Base-by-base conservation (phyloP, 768 basidiomycete genomes). In the Pleurotus pulmonarius region DNA sequence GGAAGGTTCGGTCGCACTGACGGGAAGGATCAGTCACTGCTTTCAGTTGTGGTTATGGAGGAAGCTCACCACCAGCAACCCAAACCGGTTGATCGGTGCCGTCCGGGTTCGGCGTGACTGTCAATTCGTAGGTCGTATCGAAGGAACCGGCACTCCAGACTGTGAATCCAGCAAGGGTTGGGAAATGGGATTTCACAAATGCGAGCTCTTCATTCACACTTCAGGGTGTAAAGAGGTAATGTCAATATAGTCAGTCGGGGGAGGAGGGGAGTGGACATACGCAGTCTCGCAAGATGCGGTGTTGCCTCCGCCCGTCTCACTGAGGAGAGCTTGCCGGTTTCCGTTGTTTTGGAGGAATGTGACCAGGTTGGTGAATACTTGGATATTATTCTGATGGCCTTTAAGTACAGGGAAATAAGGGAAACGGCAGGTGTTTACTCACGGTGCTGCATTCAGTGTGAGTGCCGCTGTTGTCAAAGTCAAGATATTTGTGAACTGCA, bases 401-500 rank as follows among this genome's bases (percentile, higher is more conserved):
- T 34, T 48, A 16, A 48, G 58, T 22, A 9, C 39, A 39, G 16
- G 13, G 5, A 41, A 38, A 45, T 5, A 53, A n/a, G 24, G 39
- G 24, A 38, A 16, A 46, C 22, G 54, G 25, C n/a, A 60, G 46
- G n/a, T 20, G 52, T 5, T 53, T 40, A 40, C 49, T 54, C 53
- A 64, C 68, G 55, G 71, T 71, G 22, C 60, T 61, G 41, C 70
- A 71, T 65, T 76, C 65, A 13, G 59, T 16, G 56, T 74, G 67
- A 5, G 70, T 77, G 58, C 63, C 78, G 56, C 75, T 77, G 61
- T 75, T 77, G 62, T 83, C 81, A 12, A 61, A 70, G 64, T 86
- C 84, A 51, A 82, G 76, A 67, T 86, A 86, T 65, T 82, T 79
- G 73, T 85, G 84, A 6, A 83, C 81, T 62, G 29, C 5, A 5